A percentile compares a stretch with the other conserved stretches of the same genome.
Evolutionary conservation across 495 filamentous ascomycete genomes (phyloP).

Genomic region (Bryoglossum gracile): DNA sequence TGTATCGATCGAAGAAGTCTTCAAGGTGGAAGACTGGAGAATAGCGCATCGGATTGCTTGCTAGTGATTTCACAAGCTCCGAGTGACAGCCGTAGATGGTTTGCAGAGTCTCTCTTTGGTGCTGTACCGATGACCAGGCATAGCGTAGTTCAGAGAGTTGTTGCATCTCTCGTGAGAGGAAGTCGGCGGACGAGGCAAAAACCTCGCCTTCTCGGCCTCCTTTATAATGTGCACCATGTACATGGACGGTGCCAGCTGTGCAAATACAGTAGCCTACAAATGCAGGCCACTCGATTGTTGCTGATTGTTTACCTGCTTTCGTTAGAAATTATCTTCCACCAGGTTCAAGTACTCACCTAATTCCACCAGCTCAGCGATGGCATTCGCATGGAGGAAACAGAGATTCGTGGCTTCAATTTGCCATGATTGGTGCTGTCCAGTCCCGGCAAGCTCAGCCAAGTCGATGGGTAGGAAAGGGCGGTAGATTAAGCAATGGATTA

Average conservation of each 20-base stretch:
- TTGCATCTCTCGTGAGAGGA: slow-evolving; percentile 68
- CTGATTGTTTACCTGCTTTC: slow-evolving; percentile 32
- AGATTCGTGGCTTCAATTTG: slow-evolving; percentile 82
- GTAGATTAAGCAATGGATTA: slow-evolving; percentile 79
- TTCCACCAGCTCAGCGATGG: slow-evolving; percentile 75
- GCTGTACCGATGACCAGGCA: slow-evolving; percentile 69
- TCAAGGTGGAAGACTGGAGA: slow-evolving; percentile 76
- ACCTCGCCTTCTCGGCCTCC: slow-evolving; percentile 48
- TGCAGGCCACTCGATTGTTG: slow-evolving; percentile 71
- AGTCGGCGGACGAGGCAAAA: slow-evolving; percentile 61
- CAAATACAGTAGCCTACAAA: slow-evolving; percentile 78
- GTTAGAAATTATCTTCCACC: slow-evolving; percentile 16
- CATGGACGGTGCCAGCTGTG: slow-evolving; percentile 76
- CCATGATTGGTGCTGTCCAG: slow-evolving; percentile 82
- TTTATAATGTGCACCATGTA: slow-evolving; percentile 75
- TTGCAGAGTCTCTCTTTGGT: slow-evolving; percentile 71
- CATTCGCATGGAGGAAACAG: slow-evolving; percentile 81
- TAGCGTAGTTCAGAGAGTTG: slow-evolving; percentile 66
- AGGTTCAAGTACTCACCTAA: slow-evolving; percentile 41
- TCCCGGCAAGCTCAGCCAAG: slow-evolving; percentile 66
- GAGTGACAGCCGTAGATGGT: slow-evolving; percentile 64
- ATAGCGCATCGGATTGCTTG: slow-evolving; percentile 58
- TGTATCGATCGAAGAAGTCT: slow-evolving; percentile 79
- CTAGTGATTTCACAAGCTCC: slow-evolving; percentile 63
- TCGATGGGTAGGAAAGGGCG: slow-evolving; percentile 80